These are phyloP conservation scores for Epichloe scottii DNA, from an alignment of 2,329 filamentous ascomycete species.

Conservation along the genomic window DNA sequence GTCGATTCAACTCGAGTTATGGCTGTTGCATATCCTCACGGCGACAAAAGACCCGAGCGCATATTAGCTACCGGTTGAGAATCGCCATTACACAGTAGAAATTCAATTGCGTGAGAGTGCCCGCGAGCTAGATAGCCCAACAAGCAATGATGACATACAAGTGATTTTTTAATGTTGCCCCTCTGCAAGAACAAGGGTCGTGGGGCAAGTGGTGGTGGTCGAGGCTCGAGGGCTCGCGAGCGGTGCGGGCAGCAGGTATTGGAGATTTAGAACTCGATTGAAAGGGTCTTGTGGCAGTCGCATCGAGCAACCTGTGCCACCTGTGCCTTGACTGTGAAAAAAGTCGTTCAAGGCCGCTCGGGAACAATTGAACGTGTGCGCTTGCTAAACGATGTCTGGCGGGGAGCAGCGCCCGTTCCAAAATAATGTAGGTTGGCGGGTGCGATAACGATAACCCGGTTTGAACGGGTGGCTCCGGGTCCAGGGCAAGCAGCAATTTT, in stretches of 20 bases:
- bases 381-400: constrained; percentile 6
- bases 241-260: not conserved
- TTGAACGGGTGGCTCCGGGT: not conserved
- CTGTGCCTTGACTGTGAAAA: not conserved
- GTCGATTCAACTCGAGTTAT: not conserved
- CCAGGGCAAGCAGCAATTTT: not conserved
- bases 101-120: not conserved
- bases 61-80: not conserved
- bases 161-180: not conserved
- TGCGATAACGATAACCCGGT: constrained; percentile 29
- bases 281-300: not conserved
- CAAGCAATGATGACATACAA: constrained; percentile 1
- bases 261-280: not conserved
- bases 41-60: not conserved
- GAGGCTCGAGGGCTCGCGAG: not conserved
- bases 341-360: not conserved
- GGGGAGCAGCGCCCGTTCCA: constrained; percentile 5
- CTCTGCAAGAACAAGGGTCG: constrained; percentile 4
- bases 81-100: not conserved
- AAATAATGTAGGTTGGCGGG: constrained; percentile 17
- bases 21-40: not conserved
- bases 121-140: not conserved
- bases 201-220: not conserved
- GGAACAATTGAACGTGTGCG: constrained; percentile 9
- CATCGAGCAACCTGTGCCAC: not conserved